Conservation (phyloP, 768 basidiomycete species). For the Lactarius hengduanensis region DNA sequence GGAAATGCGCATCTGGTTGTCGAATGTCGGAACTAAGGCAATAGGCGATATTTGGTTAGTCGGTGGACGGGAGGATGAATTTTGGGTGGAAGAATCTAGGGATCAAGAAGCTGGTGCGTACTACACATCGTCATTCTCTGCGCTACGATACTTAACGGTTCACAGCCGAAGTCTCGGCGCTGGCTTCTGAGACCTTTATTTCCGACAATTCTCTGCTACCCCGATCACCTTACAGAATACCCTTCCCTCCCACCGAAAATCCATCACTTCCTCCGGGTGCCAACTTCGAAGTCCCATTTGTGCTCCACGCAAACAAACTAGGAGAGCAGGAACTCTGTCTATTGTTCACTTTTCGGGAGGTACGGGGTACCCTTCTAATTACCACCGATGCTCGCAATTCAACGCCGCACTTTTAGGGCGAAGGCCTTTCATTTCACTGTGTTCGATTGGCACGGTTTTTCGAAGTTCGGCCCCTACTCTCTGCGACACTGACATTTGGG, state of each 20-base stretch:
- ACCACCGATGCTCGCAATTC: neutral
- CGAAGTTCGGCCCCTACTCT: slow-evolving; percentile 60
- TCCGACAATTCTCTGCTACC: slow-evolving; percentile 54
- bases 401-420: slow-evolving; percentile 38
- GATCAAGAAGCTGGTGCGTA: slow-evolving; percentile 10
- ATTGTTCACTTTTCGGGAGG: slow-evolving; percentile 68
- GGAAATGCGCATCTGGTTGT: slow-evolving; percentile 53
- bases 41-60: slow-evolving; percentile 76
- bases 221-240: slow-evolving; percentile 48
- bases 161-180: slow-evolving; percentile 11
- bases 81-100: slow-evolving; percentile 49
- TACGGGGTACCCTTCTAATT: slow-evolving; percentile 31
- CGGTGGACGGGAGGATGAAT: slow-evolving; percentile 54
- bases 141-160: slow-evolving; percentile 1
- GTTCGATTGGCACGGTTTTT: slow-evolving; percentile 53
- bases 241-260: slow-evolving; percentile 36
- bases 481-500: slow-evolving; percentile 48
- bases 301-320: slow-evolving; percentile 49
- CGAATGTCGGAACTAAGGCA: slow-evolving; percentile 59
- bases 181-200: slow-evolving; percentile 41
- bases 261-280: slow-evolving; percentile 47
- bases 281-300: slow-evolving; percentile 49
- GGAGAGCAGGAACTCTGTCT: slow-evolving; percentile 55
- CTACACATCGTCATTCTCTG: slow-evolving; percentile 20
- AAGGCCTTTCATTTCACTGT: slow-evolving; percentile 53